These are phyloP conservation scores for Dentiscutata heterogama DNA, from an alignment of 371 early-diverging fungal species.

Conservation along the genomic window DNA sequence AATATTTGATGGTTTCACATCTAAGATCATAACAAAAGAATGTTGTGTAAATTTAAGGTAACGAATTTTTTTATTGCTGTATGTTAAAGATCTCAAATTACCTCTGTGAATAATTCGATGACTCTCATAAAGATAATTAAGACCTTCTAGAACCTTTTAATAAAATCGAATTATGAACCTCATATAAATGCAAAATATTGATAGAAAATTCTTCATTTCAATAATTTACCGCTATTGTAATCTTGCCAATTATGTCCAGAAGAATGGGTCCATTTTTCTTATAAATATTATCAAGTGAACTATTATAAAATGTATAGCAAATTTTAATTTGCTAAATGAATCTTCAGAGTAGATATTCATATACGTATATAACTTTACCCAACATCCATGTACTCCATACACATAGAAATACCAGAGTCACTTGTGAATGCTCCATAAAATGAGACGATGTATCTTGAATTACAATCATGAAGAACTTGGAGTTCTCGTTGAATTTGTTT, in stretches of 20 bases:
- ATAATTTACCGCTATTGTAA: conserved; percentile 72
- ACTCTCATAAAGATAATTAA: conserved; percentile 84
- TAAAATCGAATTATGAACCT: not conserved
- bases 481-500: conserved; percentile 90
- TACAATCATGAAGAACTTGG: conserved; percentile 88
- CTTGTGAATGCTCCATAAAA: conserved; percentile 90
- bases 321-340: not conserved
- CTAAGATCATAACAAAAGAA: conserved; percentile 49
- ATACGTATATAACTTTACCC: conserved; percentile 61
- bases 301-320: conserved; percentile 43
- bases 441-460: conserved; percentile 86
- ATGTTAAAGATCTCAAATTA: conserved; percentile 43
- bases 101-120: conserved; percentile 92
- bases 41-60: not conserved
- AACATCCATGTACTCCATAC: conserved; percentile 93
- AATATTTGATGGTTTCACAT: conserved; percentile 87
- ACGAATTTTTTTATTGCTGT: too few species aligned
- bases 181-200: not conserved
- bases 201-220: conserved; percentile 41
- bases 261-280: conserved; percentile 82
- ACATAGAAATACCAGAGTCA: conserved; percentile 86
- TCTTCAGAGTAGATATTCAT: not conserved
- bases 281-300: conserved; percentile 83
- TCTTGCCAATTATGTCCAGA: conserved; percentile 79
- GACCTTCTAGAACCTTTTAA: conserved; percentile 73